Evolutionary conservation across 192 early-diverging fungal species (phyloP).

Genomic region (Backusella sp.): DNA sequence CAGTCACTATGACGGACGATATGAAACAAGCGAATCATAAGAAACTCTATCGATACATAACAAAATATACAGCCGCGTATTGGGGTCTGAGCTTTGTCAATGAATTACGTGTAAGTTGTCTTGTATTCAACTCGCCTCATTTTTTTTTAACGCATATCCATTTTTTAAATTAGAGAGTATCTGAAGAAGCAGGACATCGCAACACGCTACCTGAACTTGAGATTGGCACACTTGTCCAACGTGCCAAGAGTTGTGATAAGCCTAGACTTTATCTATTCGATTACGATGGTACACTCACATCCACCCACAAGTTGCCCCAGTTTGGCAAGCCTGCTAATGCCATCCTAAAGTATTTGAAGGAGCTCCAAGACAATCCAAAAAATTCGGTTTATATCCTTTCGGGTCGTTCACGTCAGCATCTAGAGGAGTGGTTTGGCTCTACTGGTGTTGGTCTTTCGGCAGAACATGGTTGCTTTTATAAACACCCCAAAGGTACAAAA

Average conservation of each 20-base stretch:
- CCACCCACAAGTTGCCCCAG: constrained; percentile 84
- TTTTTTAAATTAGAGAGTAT: constrained; percentile 40
- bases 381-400: constrained; percentile 95
- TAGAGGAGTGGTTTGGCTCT: constrained; percentile 90
- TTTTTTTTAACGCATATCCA: too few relatives aligned
- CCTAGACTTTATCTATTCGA: constrained; percentile 88
- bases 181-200: constrained; percentile 62
- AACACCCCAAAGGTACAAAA: constrained; percentile 74
- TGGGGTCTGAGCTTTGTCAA: constrained; percentile 96
- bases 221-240: constrained; percentile 45
- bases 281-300: constrained; percentile 96
- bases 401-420: constrained; percentile 85
- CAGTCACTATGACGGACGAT: constrained; percentile 89
- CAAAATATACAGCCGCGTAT: constrained; percentile 95
- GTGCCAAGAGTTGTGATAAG: constrained; percentile 55
- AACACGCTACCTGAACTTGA: constrained; percentile 61
- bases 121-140: too few relatives aligned
- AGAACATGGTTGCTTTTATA: constrained; percentile 98
- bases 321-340: constrained; percentile 84
- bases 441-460: constrained; percentile 90
- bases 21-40: constrained; percentile 79
- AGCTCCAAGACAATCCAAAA: constrained; percentile 67
- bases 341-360: constrained; percentile 65
- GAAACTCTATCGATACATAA: constrained; percentile 91
- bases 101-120: constrained; percentile 58